Percentiles rank a stretch among this genome's conserved stretches.
These are phyloP conservation scores for Cutaneotrichosporon spelunceum DNA, from an alignment of 1,284 basidiomycete genomes.

Conservation along the genomic window DNA sequence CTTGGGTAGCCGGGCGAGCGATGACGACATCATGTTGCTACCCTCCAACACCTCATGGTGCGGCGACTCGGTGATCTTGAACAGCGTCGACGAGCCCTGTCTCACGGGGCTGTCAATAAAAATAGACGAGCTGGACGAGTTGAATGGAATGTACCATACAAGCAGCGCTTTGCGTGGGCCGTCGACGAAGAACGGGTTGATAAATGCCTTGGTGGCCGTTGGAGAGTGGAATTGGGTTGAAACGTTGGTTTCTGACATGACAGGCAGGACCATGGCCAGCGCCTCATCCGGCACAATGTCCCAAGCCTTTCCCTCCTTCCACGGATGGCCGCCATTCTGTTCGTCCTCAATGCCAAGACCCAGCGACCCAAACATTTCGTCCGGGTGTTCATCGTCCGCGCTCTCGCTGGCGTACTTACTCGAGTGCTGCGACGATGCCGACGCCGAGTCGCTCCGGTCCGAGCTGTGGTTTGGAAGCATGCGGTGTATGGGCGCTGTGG, in stretches of 20 bases:
- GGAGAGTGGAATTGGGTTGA: constrained; percentile 1
- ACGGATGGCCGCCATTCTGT: constrained; percentile 27
- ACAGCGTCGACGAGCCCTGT: constrained; percentile 17
- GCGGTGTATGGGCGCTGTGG: background rate
- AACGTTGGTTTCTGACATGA: constrained; percentile 22
- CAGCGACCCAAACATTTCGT: constrained; percentile 22
- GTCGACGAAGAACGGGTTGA: constrained; percentile 32
- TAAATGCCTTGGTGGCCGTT: constrained; percentile 16
- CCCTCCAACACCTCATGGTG: constrained; percentile 18
- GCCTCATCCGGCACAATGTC: constrained; percentile 48
- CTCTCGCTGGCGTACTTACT: constrained; percentile 14
- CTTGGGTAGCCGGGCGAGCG: constrained; percentile 43
- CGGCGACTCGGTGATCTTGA: constrained; percentile 22
- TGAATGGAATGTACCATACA: constrained; percentile 51
- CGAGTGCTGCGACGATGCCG: constrained; percentile 23
- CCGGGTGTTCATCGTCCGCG: constrained; percentile 16
- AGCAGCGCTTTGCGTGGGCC: constrained; percentile 39
- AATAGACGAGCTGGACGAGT: constrained; percentile 24
- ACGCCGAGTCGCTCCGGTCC: constrained; percentile 22
- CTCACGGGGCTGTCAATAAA: background rate
- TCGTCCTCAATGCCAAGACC: constrained; percentile 30
- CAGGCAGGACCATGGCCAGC: constrained; percentile 49
- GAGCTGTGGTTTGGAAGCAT: constrained; percentile 7
- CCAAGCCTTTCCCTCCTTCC: constrained; percentile 48
- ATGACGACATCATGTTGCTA: constrained; percentile 11